phyloP scores from a whole-genome alignment of 257 asterid species.

The Solanum bulbocastanum region DNA sequence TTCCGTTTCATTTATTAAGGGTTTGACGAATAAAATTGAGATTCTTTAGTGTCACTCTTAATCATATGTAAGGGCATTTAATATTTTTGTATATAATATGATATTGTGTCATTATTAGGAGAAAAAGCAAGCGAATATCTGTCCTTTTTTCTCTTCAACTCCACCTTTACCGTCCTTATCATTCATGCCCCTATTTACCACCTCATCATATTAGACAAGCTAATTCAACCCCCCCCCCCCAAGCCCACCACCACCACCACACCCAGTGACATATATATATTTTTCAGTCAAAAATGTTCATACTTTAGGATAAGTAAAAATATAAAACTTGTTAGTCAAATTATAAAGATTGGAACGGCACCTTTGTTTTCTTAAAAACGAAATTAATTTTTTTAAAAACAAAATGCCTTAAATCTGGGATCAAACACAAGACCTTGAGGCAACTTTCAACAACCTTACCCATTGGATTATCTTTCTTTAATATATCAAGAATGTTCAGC shows the following conservation, averaged over 20 bases:
- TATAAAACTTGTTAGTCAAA: no score
- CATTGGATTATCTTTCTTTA: no score
- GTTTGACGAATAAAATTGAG: constrained; percentile 34
- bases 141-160: not conserved
- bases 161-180: not conserved
- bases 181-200: constrained; percentile 26
- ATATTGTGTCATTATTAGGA: constrained; percentile 18
- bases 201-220: not conserved
- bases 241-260: no score
- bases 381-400: no score
- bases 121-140: not conserved
- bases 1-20: constrained; percentile 27
- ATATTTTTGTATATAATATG: not conserved
- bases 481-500: not conserved
- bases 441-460: not conserved
- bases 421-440: not conserved
- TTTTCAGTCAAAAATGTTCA: no score
- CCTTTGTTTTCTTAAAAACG: no score
- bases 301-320: no score
- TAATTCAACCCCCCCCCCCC: no score
- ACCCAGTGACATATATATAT: no score
- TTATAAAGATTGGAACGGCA: no score
- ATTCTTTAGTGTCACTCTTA: constrained; percentile 53
- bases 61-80: constrained; percentile 25
- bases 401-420: no score